Conservation (phyloP, 1,284 basidiomycete genomes). For the Irpex sp. region DNA sequence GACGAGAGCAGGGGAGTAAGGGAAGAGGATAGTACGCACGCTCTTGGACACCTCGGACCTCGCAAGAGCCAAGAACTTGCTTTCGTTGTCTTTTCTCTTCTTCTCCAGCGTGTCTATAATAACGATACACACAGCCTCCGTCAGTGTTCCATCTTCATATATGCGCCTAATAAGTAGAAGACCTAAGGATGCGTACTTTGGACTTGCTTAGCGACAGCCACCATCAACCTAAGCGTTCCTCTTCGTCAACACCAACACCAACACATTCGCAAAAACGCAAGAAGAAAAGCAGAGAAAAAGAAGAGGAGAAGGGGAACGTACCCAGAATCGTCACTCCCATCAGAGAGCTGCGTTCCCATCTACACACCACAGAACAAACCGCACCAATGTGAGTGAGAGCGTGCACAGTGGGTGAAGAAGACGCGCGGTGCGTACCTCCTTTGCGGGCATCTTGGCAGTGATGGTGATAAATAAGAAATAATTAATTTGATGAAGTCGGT, state of each 20-base stretch:
- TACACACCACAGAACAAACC: background rate
- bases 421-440: no score
- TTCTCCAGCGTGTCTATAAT: no score
- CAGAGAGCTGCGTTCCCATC: background rate
- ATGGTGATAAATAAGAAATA: no score
- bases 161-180: background rate
- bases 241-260: no score
- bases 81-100: conserved; percentile 30
- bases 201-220: conserved; percentile 22
- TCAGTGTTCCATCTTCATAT: background rate
- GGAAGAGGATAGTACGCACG: conserved; percentile 9
- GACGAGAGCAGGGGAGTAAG: no score
- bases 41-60: conserved; percentile 27
- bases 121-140: no score
- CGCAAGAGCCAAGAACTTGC: conserved; percentile 23
- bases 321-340: conserved; percentile 8
- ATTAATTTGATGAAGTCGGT: background rate
- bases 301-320: background rate
- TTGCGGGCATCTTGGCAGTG: no score
- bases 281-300: no score
- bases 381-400: no score
- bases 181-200: conserved; percentile 18
- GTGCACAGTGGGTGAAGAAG: no score
- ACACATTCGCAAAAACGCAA: background rate
- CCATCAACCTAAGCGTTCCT: conserved; percentile 20